Base-by-base conservation (phyloP, 805 yeast species). In the Deakozyma indianensis region DNA sequence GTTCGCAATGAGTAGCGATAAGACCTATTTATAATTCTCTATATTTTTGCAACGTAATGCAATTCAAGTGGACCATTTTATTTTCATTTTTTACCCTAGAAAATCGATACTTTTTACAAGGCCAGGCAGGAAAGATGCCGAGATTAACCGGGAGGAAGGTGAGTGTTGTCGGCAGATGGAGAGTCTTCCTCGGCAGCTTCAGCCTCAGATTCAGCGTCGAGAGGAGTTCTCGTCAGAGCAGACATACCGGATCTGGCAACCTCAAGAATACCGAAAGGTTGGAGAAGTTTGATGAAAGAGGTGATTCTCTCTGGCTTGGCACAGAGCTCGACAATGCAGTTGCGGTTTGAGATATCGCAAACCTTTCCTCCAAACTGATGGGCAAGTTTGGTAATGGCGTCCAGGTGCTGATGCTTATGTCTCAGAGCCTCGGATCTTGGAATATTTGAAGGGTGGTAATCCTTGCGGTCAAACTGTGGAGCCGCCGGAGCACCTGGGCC, bases 231-330 rank as follows among this genome's bases (percentile, higher is more conserved):
- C 59, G 97, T 94, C 57, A 92, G 74, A 7, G 97, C 98, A 90
- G 92, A 87, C 94, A 90, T 85, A 68, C 98, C 98, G 22, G 95
- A 82, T 68, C 98, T 78, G 41, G 96, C 95, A 56, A 90, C 83
- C 67, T 92, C 98, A 58, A 92, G 74, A 48, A 92, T 80, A 59
- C 98, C 98, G 60, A 92, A 92, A 41, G 98, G 98, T 63, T 86
- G 92, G 60, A 88, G 71, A 60, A 92, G 76, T 51, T 83, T 83
- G 60, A 92, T 76, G 64, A 88, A 88, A 35, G 94, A 78, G 41
- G 90, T 71, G 51, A 92, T 74, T 65, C 96, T 78, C 45, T 83
- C 77, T 29, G 97, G 98, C 63, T 90, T 88, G 45, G 97, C 98
- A 52, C 84, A 73, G 54, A 92, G 75, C 71, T 92, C 98, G 42